These are phyloP conservation scores for Lavandula angustifolia DNA, from an alignment of 257 asterid species.

Conservation along the genomic window DNA sequence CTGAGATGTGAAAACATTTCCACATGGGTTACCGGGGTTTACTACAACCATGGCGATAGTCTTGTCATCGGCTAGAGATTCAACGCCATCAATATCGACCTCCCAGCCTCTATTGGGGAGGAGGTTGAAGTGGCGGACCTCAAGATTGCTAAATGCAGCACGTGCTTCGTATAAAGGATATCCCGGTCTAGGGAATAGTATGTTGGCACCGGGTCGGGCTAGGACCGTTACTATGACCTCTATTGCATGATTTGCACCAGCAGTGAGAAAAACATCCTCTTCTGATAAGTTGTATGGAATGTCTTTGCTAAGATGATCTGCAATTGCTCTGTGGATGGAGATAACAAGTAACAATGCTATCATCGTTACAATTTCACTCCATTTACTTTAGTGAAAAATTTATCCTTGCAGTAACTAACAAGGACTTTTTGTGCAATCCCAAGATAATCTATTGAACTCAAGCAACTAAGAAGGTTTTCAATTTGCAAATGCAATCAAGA, in stretches of 20 bases:
- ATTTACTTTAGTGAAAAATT: too few relatives aligned
- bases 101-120: conserved; percentile 63
- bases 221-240: conserved; percentile 55
- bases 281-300: conserved; percentile 47
- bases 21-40: conserved; percentile 86
- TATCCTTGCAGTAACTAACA: too few relatives aligned
- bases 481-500: too few relatives aligned
- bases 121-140: conserved; percentile 66
- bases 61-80: conserved; percentile 63
- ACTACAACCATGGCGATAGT: conserved; percentile 68
- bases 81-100: conserved; percentile 60
- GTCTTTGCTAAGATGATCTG: conserved; percentile 51
- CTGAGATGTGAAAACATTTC: conserved; percentile 53
- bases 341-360: not conserved
- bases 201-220: conserved; percentile 65
- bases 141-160: conserved; percentile 50
- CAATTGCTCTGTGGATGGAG: conserved; percentile 53
- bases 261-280: conserved; percentile 55
- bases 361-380: not conserved
- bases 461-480: too few relatives aligned
- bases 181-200: conserved; percentile 68
- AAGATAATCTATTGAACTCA: too few relatives aligned
- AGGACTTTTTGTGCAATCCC: too few relatives aligned
- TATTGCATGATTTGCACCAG: conserved; percentile 70
- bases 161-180: conserved; percentile 64